Percentiles rank a stretch among this genome's conserved stretches.
Evolutionary conservation across 306 rosid species (phyloP).

Genomic region (Vicia villosa): DNA sequence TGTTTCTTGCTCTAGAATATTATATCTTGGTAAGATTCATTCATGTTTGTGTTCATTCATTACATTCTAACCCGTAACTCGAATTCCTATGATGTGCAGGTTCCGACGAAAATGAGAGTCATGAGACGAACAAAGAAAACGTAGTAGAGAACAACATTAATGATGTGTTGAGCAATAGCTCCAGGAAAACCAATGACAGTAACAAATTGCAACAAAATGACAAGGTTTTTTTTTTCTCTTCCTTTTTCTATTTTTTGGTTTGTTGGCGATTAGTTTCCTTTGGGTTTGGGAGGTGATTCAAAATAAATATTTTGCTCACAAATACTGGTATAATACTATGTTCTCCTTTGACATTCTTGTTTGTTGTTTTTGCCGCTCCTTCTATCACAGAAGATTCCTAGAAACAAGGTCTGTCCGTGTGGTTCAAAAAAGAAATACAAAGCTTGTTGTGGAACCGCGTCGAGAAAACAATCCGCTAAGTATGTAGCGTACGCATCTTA

Average conservation of each 20-base stretch:
- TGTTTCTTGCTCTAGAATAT: neutral
- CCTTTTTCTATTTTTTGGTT: conserved; percentile 15
- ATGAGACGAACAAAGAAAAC: conserved; percentile 39
- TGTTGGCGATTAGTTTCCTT: neutral
- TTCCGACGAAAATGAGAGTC: conserved; percentile 35
- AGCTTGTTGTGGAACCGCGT: conserved; percentile 71
- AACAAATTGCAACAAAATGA: conserved; percentile 46
- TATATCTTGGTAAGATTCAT: neutral
- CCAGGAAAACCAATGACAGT: conserved; percentile 30
- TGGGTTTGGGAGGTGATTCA: neutral
- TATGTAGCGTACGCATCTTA: conserved; percentile 52
- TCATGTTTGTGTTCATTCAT: conserved; percentile 18
- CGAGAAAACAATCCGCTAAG: conserved; percentile 56
- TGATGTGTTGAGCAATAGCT: conserved; percentile 38
- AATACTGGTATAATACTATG: conserved; percentile 7
- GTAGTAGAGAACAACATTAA: conserved; percentile 37
- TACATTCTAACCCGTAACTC: conserved; percentile 11
- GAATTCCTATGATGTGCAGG: conserved; percentile 41
- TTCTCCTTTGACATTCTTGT: conserved; percentile 12
- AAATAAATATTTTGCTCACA: conserved; percentile 18
- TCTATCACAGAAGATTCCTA: conserved; percentile 56
- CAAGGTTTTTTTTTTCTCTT: conserved; percentile 53
- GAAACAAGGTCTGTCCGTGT: conserved; percentile 77
- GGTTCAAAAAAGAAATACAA: conserved; percentile 82
- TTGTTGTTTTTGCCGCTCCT: conserved; percentile 28